Evolutionary conservation across 352 stramenopile species (phyloP).

Genomic region (Globisporangium ultimum): DNA sequence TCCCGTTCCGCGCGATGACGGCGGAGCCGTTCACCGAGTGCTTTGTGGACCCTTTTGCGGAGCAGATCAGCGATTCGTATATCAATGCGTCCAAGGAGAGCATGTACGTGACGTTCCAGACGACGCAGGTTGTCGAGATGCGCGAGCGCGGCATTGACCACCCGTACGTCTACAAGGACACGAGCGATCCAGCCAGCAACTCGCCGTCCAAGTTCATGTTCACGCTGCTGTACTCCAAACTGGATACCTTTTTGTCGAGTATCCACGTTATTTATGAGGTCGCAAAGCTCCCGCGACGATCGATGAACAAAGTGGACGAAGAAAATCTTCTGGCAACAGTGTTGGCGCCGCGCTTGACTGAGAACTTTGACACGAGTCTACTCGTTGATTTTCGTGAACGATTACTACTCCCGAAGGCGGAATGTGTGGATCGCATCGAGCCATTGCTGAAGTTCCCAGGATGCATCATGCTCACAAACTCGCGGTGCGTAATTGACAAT

Average conservation of each 20-base stretch:
- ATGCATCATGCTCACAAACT: slow-evolving; percentile 79
- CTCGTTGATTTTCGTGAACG: slow-evolving; percentile 85
- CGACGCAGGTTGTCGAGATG: slow-evolving; percentile 65
- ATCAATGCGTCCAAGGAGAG: slow-evolving; percentile 4
- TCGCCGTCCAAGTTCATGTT: slow-evolving; percentile 65
- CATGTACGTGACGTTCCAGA: slow-evolving; percentile 60
- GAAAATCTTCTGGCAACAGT: slow-evolving; percentile 60
- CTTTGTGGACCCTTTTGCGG: slow-evolving; percentile 25
- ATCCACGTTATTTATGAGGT: slow-evolving; percentile 62
- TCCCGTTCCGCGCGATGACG: slow-evolving; percentile 71
- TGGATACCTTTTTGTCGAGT: slow-evolving; percentile 61
- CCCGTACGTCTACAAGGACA: slow-evolving; percentile 54
- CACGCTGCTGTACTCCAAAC: slow-evolving; percentile 60
- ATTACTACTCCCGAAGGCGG: slow-evolving; percentile 41
- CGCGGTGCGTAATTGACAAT: background rate
- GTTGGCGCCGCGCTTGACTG: slow-evolving; percentile 41
- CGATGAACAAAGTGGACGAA: slow-evolving; percentile 67
- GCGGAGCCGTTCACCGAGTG: slow-evolving; percentile 41
- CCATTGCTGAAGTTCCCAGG: slow-evolving; percentile 86
- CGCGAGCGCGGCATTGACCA: slow-evolving; percentile 65
- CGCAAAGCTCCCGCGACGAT: slow-evolving; percentile 36
- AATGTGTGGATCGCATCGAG: slow-evolving; percentile 72
- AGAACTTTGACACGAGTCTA: slow-evolving; percentile 76
- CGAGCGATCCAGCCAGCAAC: slow-evolving; percentile 12
- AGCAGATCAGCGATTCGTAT: slow-evolving; percentile 5